A percentile compares a stretch with the other conserved stretches of the same genome.
Conservation (phyloP, 192 early-diverging fungal species). For the Coemansia sp. region DNA sequence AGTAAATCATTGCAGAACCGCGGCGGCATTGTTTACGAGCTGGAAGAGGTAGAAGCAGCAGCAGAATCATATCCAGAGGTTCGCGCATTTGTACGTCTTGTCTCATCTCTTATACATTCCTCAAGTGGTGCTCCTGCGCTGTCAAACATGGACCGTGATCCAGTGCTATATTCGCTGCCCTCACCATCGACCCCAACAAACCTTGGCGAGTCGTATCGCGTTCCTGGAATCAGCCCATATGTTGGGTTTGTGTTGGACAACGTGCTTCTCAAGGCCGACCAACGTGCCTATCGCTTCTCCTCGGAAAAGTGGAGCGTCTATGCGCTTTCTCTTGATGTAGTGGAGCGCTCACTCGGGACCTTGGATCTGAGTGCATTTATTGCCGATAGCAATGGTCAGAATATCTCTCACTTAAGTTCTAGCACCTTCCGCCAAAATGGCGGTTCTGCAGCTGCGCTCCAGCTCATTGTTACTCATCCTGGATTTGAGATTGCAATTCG, state of each 20-base stretch:
- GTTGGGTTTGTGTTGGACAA: constrained; percentile 81
- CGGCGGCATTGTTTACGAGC: constrained; percentile 70
- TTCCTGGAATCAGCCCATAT: constrained; percentile 78
- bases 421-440: constrained; percentile 11
- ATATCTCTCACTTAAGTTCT: background rate
- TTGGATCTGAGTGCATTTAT: constrained; percentile 67
- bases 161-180: constrained; percentile 27
- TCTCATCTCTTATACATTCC: constrained; percentile 69
- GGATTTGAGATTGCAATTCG: constrained; percentile 82
- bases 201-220: constrained; percentile 67
- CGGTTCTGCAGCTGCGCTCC: constrained; percentile 21
- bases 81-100: constrained; percentile 74
- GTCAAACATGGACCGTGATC: constrained; percentile 42
- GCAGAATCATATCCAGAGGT: constrained; percentile 86
- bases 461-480: constrained; percentile 68
- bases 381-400: constrained; percentile 12
- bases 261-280: constrained; percentile 77
- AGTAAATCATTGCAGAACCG: constrained; percentile 16
- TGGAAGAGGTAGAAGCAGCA: constrained; percentile 77
- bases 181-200: constrained; percentile 59
- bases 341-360: constrained; percentile 77
- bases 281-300: constrained; percentile 63
- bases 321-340: constrained; percentile 60
- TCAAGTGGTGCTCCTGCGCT: constrained; percentile 47
- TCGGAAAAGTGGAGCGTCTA: constrained; percentile 78